These are phyloP conservation scores for Debaryomyces fabryi DNA, from an alignment of 1,139 yeast species.

Conservation along the genomic window DNA sequence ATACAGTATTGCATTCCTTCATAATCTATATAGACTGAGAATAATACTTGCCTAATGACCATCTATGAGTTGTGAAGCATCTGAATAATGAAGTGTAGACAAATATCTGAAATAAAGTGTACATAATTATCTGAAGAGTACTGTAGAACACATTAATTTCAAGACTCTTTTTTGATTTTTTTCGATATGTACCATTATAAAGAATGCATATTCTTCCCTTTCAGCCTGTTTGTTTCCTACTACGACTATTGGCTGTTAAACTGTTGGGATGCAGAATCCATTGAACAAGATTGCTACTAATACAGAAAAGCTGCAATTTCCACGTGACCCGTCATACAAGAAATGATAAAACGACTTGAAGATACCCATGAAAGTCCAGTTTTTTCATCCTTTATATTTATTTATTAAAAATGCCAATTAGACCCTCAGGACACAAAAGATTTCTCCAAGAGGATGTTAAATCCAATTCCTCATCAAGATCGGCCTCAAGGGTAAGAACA, in stretches of 20 bases:
- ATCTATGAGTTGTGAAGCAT: background rate
- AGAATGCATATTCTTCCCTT: background rate
- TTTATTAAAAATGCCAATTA: constrained; percentile 12
- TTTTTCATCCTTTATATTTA: background rate
- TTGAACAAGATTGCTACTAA: background rate
- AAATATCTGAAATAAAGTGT: background rate
- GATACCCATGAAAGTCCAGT: background rate
- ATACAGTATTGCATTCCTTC: background rate
- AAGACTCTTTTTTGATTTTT: background rate
- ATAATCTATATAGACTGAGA: background rate
- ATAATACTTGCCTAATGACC: background rate
- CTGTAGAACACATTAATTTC: background rate
- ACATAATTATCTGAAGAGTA: too few species aligned
- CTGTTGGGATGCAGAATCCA: background rate
- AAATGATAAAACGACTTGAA: background rate
- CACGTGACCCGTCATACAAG: constrained; percentile 4
- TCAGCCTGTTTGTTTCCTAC: background rate
- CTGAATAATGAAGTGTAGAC: background rate
- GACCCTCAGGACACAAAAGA: constrained; percentile 10
- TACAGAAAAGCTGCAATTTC: background rate
- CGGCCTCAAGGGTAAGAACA: constrained; percentile 44
- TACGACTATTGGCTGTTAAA: background rate
- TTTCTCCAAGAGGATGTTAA: constrained; percentile 20
- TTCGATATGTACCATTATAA: background rate
- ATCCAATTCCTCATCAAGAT: constrained; percentile 36